Evolutionary conservation across 345 rosid species (phyloP).

Genomic region (Rhizophora apiculata): DNA sequence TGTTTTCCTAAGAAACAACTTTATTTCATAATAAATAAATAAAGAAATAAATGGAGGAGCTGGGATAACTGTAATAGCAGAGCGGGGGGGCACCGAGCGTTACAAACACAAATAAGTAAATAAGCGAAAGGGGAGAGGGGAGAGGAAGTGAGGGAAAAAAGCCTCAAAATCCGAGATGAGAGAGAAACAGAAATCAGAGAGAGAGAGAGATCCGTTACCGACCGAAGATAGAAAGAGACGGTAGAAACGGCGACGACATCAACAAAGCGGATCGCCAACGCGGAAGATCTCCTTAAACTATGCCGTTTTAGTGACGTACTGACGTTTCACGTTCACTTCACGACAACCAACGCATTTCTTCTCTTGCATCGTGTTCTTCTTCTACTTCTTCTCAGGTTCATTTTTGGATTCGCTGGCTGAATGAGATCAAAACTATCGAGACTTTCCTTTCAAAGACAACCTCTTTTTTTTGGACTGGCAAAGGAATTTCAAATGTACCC

Average conservation of each 20-base stretch:
- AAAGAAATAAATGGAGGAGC: no score
- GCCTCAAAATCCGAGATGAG: background rate
- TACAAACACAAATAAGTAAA: no score
- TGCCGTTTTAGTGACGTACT: slow-evolving; percentile 15
- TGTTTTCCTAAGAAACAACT: no score
- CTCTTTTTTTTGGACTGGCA: no score
- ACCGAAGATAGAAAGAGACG: background rate
- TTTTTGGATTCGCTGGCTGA: slow-evolving; percentile 5
- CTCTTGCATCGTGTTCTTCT: no score
- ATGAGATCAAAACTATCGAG: background rate
- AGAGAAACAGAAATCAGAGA: background rate
- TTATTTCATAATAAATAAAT: no score
- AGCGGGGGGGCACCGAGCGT: no score
- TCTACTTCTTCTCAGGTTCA: background rate
- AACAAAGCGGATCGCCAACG: slow-evolving; percentile 12
- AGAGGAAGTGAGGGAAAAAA: no score
- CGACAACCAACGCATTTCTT: background rate
- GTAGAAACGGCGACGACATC: slow-evolving; percentile 9
- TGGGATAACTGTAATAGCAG: no score
- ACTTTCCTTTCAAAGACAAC: no score
- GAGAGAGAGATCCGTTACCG: slow-evolving; percentile 18
- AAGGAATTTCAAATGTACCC: no score
- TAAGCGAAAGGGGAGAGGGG: no score
- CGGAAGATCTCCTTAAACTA: slow-evolving; percentile 15
- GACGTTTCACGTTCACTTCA: background rate